These are phyloP conservation scores for Periconia macrospinosa DNA, from an alignment of 2,329 filamentous ascomycete genomes.

Conservation along the genomic window DNA sequence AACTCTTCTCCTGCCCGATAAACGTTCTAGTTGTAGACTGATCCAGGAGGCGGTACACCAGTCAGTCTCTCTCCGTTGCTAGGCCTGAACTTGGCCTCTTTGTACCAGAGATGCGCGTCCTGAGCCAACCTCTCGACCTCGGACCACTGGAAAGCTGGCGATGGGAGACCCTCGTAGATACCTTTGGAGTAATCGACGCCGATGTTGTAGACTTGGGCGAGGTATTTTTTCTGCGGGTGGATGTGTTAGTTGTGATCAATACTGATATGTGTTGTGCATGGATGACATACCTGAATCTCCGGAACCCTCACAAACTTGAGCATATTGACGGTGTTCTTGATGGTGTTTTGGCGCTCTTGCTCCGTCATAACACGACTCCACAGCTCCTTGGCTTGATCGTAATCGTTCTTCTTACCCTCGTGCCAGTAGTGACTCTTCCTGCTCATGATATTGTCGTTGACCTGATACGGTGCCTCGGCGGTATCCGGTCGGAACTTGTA, in stretches of 20 bases:
- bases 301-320: conserved; percentile 49
- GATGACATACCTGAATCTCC: conserved; percentile 44
- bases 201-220: conserved; percentile 57
- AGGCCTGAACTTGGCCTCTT: conserved; percentile 51
- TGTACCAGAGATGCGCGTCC: conserved; percentile 50
- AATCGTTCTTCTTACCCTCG: conserved; percentile 56
- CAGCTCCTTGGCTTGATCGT: conserved; percentile 55
- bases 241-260: conserved; percentile 2
- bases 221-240: conserved; percentile 48
- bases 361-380: conserved; percentile 54
- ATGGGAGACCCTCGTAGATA: conserved; percentile 50
- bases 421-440: conserved; percentile 59
- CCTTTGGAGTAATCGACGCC: conserved; percentile 50
- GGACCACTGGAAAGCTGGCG: conserved; percentile 49
- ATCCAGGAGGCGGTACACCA: conserved; percentile 39
- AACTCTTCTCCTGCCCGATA: too few relatives aligned
- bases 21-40: conserved; percentile 30
- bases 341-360: conserved; percentile 48
- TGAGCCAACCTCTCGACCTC: conserved; percentile 51
- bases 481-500: conserved; percentile 56
- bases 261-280: not conserved
- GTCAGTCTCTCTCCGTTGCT: conserved; percentile 43
- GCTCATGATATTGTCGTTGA: conserved; percentile 54
- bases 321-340: conserved; percentile 53
- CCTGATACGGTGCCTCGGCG: conserved; percentile 54